Conservation (phyloP, 1,139 yeast species). For the Yamadazyma blattariae region DNA sequence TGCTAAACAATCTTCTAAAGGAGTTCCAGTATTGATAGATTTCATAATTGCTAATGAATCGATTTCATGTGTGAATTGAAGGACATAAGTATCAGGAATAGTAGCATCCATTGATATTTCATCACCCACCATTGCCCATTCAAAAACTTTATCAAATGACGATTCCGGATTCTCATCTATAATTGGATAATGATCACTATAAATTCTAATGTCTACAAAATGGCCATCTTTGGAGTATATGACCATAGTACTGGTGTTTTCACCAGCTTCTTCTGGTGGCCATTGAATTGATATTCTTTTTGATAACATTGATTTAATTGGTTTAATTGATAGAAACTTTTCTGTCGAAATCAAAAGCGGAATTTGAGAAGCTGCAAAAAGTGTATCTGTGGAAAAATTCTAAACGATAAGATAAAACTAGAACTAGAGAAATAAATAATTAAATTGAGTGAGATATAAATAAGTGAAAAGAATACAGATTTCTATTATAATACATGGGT, state of each 20-base stretch:
- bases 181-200: conserved; percentile 23
- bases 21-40: conserved; percentile 20
- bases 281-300: conserved; percentile 52
- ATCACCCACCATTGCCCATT: conserved; percentile 40
- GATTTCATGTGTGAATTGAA: conserved; percentile 42
- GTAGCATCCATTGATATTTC: conserved; percentile 23
- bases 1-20: conserved; percentile 20
- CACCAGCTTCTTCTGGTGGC: conserved; percentile 43
- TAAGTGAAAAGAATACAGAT: no score
- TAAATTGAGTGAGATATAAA: no score
- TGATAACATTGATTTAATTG: conserved; percentile 28
- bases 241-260: conserved; percentile 52
- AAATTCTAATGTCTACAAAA: conserved; percentile 44
- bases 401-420: not conserved
- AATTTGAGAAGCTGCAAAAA: conserved; percentile 1
- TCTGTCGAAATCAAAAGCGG: conserved; percentile 6
- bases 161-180: conserved; percentile 11
- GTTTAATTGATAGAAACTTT: conserved; percentile 1
- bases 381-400: not conserved
- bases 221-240: conserved; percentile 42
- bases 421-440: no score
- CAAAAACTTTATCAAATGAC: conserved; percentile 25
- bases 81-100: conserved; percentile 23
- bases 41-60: conserved; percentile 35
- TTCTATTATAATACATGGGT: no score